phyloP scores from a whole-genome alignment of 176 grass and related monocot species.

The Luzula sylvatica region DNA sequence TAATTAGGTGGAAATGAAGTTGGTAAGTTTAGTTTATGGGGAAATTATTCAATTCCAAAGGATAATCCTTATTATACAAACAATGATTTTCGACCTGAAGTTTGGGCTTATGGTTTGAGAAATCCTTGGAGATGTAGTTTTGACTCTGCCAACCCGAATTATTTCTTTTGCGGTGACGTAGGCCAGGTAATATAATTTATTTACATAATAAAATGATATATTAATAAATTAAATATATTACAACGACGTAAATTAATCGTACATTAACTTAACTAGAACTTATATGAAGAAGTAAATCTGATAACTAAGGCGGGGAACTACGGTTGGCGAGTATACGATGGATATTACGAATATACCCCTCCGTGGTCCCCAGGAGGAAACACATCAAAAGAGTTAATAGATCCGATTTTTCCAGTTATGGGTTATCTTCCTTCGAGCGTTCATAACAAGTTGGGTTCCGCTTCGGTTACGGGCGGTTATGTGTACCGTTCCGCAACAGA shows the following conservation, averaged over 20 bases:
- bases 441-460: slow-evolving; percentile 60
- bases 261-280: slow-evolving; percentile 11
- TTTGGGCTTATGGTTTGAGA: slow-evolving; percentile 58
- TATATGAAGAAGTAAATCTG: slow-evolving; percentile 60
- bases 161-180: slow-evolving; percentile 56
- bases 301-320: slow-evolving; percentile 75
- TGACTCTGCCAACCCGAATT: slow-evolving; percentile 41
- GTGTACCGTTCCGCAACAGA: slow-evolving; percentile 59
- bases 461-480: slow-evolving; percentile 57
- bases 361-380: slow-evolving; percentile 49
- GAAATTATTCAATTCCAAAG: slow-evolving; percentile 62
- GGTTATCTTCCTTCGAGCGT: slow-evolving; percentile 41
- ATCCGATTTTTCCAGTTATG: slow-evolving; percentile 60
- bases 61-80: slow-evolving; percentile 49
- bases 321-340: slow-evolving; percentile 73
- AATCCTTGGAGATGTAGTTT: slow-evolving; percentile 85
- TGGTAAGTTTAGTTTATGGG: slow-evolving; percentile 31
- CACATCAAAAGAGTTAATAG: slow-evolving; percentile 42
- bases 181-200: slow-evolving; percentile 29
- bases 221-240: not conserved
- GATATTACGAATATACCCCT: slow-evolving; percentile 13
- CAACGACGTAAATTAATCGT: not conserved
- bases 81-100: slow-evolving; percentile 40
- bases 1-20: slow-evolving; percentile 3
- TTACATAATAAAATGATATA: not conserved